phyloP scores from a whole-genome alignment of 768 basidiomycete genomes.

The Boletus speciosus region DNA sequence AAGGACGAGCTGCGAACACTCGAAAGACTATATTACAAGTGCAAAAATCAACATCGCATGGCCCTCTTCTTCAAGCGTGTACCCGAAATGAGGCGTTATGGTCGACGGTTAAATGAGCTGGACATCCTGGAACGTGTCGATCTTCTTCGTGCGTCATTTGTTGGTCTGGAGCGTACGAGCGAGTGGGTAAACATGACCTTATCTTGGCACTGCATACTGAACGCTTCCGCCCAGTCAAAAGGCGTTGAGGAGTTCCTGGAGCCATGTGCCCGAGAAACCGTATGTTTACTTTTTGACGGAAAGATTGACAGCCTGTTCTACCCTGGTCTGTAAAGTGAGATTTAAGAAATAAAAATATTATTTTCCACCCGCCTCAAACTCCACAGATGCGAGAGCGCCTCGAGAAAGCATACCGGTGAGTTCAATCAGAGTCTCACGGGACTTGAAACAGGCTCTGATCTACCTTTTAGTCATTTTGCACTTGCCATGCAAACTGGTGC shows the following conservation, averaged over 20 bases:
- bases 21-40: slow-evolving; percentile 71
- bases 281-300: slow-evolving; percentile 34
- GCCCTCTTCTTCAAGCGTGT: slow-evolving; percentile 63
- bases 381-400: slow-evolving; percentile 46
- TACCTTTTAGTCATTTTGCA: slow-evolving; percentile 48
- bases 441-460: background rate
- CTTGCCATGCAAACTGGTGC: slow-evolving; percentile 69
- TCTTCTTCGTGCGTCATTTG: slow-evolving; percentile 26
- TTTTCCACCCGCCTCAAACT: slow-evolving; percentile 1
- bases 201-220: background rate
- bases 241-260: slow-evolving; percentile 61
- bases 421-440: background rate
- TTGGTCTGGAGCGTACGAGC: slow-evolving; percentile 24
- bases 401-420: slow-evolving; percentile 54
- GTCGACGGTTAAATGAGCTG: slow-evolving; percentile 18
- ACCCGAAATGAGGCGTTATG: slow-evolving; percentile 53
- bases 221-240: slow-evolving; percentile 41
- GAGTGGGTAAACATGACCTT: slow-evolving; percentile 16
- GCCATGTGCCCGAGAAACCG: slow-evolving; percentile 45
- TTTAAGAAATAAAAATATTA: background rate
- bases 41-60: slow-evolving; percentile 61
- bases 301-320: slow-evolving; percentile 34
- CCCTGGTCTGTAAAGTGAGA: slow-evolving; percentile 48
- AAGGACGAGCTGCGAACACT: slow-evolving; percentile 45
- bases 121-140: slow-evolving; percentile 22